These are phyloP conservation scores for Malus hybrid DNA, from an alignment of 331 rosid genomes.

Conservation along the genomic window DNA sequence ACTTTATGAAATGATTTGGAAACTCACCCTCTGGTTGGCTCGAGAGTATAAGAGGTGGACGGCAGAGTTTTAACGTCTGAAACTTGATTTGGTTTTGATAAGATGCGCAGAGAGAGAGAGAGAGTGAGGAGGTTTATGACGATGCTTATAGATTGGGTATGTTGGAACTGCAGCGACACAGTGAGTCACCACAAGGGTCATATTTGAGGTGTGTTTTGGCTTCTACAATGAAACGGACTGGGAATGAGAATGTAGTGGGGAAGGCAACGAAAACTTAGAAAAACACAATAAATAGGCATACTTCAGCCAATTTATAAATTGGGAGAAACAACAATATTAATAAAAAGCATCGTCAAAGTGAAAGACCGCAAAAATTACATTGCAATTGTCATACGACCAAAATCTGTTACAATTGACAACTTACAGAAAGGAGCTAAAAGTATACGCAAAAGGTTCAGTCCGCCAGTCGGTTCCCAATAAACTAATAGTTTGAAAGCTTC, in stretches of 20 bases:
- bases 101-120: neutral
- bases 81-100: constrained; percentile 1
- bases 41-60: neutral
- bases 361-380: too few species aligned
- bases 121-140: neutral
- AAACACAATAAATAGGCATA: too few species aligned
- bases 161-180: constrained; percentile 7
- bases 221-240: neutral
- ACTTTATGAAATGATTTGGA: constrained; percentile 10
- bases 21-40: constrained; percentile 28
- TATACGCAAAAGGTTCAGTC: neutral
- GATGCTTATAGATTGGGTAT: neutral
- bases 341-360: neutral
- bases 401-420: neutral
- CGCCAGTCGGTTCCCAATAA: neutral
- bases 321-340: too few species aligned
- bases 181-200: constrained; percentile 9
- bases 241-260: neutral
- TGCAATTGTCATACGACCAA: too few species aligned
- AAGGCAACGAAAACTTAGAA: neutral
- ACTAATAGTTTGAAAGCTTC: neutral
- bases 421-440: neutral
- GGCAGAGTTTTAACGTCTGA: constrained; percentile 8
- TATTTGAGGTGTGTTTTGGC: neutral
- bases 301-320: too few species aligned